Conservation (phyloP, 139 green algal genomes). For the Tetratostichococcus sp. region DNA sequence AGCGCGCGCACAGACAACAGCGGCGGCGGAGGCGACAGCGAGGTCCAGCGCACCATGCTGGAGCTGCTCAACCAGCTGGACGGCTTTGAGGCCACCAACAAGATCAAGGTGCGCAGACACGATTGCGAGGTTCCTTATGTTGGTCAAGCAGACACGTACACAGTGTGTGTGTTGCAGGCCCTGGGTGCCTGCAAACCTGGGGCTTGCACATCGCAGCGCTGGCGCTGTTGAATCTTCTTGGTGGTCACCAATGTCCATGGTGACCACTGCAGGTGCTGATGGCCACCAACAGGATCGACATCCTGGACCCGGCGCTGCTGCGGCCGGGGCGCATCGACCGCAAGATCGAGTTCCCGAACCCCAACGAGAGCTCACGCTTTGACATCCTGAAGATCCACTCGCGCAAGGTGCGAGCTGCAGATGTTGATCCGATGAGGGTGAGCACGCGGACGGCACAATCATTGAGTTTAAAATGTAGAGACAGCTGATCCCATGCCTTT, state of each 20-base stretch:
- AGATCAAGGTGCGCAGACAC: constrained; percentile 85
- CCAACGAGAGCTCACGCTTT: constrained; percentile 79
- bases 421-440: too few relatives aligned
- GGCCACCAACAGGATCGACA: constrained; percentile 99
- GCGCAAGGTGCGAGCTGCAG: constrained; percentile 33
- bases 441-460: too few relatives aligned
- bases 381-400: constrained; percentile 97
- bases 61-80: constrained; percentile 99
- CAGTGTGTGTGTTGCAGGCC: too few relatives aligned
- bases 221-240: too few relatives aligned
- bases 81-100: constrained; percentile 97
- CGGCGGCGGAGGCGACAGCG: constrained; percentile 86
- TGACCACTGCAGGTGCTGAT: constrained; percentile 90
- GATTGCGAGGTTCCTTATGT: neutral
- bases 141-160: too few relatives aligned
- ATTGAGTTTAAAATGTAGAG: neutral
- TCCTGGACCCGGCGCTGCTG: constrained; percentile 94
- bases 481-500: too few relatives aligned
- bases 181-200: too few relatives aligned
- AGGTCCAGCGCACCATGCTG: constrained; percentile 99
- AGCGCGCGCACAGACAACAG: constrained; percentile 80
- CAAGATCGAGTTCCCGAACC: constrained; percentile 99
- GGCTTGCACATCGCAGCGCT: too few relatives aligned
- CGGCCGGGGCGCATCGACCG: constrained; percentile 97
- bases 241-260: too few relatives aligned